Base-by-base conservation (phyloP, 495 filamentous ascomycete species). In the Daldinia vernicosa region DNA sequence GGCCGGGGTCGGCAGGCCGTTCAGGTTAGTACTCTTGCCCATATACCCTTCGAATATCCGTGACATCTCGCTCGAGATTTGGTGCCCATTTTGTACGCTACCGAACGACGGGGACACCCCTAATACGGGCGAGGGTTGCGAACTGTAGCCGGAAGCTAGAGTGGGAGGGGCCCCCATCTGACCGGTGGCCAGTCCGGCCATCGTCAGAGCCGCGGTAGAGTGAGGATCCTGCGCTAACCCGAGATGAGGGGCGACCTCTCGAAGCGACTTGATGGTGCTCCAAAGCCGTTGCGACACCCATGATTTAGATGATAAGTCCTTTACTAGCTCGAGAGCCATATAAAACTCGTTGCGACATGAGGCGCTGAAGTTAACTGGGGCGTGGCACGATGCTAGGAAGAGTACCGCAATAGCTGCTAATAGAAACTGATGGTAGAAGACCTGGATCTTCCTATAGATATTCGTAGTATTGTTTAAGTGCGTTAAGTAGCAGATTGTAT, bases 391-490 rank as follows among this genome's bases (percentile, higher is more conserved):
- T 0, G 93, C 92, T 0, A 97, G 87, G 76, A 95, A 94, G 7
- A 97, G 82, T 2, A 95, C 92, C 0, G 91, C 90, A 27, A 97
- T 84, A 9, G 92, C 89, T 8, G 91, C 90, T 11, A 93, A 88
- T 17, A 97, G 84, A 78, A 97, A 97, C 73, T 94, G 93, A 77
- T 97, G 93, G 81, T 94, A 95, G 66, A 89, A 89, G 37, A 93
- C 88, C 77, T 95, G 92, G 60, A 92, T 88, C 6, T 86, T 89
- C 8, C 89, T 87, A 79, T 95, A 97, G 28, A 95, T 89, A 66
- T 94, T 89, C 0, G 91, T 89, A n/a, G 88, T 90, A 72, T 89
- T 89, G 75, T 94, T 94, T 8, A 94, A 84, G 35, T 88, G 87
- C 0, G 91, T 89, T 15, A 97, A 81, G 7, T 91, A 88, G 14